These are phyloP conservation scores for Trichophyton equinum DNA, from an alignment of 2,329 filamentous ascomycete genomes.

Conservation along the genomic window DNA sequence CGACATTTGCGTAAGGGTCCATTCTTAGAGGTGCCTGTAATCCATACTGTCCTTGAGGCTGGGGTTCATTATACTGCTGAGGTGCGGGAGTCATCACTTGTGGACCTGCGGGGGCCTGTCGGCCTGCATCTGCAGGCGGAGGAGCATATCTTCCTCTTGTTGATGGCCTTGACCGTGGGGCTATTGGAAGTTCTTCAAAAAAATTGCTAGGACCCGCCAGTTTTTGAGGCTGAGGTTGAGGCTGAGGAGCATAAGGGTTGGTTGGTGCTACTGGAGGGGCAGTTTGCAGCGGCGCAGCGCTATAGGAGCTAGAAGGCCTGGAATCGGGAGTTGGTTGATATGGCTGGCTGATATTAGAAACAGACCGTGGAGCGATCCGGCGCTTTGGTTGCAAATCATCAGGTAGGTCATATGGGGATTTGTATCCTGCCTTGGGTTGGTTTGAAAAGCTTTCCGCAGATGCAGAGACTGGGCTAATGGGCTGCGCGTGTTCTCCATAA, in stretches of 20 bases:
- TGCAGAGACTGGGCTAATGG: background rate
- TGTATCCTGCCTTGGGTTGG: constrained; percentile 82
- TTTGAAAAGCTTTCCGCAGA: constrained; percentile 50
- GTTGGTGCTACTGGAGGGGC: constrained; percentile 13
- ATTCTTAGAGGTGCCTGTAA: constrained; percentile 22
- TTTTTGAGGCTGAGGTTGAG: constrained; percentile 5
- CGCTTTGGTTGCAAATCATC: constrained; percentile 60
- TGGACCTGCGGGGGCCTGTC: constrained; percentile 20
- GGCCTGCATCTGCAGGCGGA: constrained; percentile 19
- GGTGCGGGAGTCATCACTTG: constrained; percentile 18
- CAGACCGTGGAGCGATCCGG: constrained; percentile 28
- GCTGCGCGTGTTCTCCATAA: constrained; percentile 3
- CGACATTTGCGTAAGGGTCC: constrained; percentile 19
- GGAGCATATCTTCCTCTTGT: constrained; percentile 32
- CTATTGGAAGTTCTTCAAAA: constrained; percentile 63
- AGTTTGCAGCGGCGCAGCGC: constrained; percentile 1
- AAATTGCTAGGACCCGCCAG: constrained; percentile 40
- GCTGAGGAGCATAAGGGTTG: constrained; percentile 11
- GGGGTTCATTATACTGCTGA: constrained; percentile 3
- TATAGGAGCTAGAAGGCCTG: constrained; percentile 13
- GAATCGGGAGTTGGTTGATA: constrained; percentile 46
- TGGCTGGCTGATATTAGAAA: constrained; percentile 38
- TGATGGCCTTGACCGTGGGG: constrained; percentile 48
- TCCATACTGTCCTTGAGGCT: constrained; percentile 11
- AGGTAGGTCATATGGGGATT: constrained; percentile 88